Conservation (phyloP, 106 monocot genomes). For the Acorus calamus region DNA sequence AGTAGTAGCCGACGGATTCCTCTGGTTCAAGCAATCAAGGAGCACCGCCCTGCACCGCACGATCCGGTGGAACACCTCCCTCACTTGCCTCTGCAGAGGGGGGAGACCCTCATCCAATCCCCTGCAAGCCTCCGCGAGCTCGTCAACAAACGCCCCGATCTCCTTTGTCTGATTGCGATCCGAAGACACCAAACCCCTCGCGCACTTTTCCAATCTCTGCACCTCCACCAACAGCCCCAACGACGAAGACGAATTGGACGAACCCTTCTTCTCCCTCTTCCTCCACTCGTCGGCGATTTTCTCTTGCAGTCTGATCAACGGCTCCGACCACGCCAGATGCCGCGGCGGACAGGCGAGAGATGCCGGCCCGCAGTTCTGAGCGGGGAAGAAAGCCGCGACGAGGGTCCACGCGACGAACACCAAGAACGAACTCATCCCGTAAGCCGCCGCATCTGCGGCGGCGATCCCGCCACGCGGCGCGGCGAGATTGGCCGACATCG, state of each 20-base stretch:
- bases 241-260: neutral
- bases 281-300: constrained; percentile 43
- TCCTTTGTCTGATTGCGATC: neutral
- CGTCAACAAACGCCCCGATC: constrained; percentile 10
- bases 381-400: constrained; percentile 30
- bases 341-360: constrained; percentile 5
- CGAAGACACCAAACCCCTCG: constrained; percentile 10
- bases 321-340: constrained; percentile 36
- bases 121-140: constrained; percentile 42
- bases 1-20: neutral
- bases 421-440: constrained; percentile 56
- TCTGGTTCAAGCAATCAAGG: constrained; percentile 19
- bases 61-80: constrained; percentile 56
- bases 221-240: constrained; percentile 46
- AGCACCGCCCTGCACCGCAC: constrained; percentile 38
- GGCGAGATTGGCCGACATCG: constrained; percentile 22
- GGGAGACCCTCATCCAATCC: constrained; percentile 39
- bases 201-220: constrained; percentile 41
- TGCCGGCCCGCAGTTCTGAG: neutral
- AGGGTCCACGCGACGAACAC: constrained; percentile 54
- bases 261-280: constrained; percentile 24
- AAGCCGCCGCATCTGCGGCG: constrained; percentile 26
- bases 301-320: constrained; percentile 50
- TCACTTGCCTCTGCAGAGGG: constrained; percentile 43
- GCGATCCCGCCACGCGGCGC: constrained; percentile 15